These are phyloP conservation scores for Berberis vulgaris DNA, from an alignment of 164 flowering plant species.

Conservation along the genomic window DNA sequence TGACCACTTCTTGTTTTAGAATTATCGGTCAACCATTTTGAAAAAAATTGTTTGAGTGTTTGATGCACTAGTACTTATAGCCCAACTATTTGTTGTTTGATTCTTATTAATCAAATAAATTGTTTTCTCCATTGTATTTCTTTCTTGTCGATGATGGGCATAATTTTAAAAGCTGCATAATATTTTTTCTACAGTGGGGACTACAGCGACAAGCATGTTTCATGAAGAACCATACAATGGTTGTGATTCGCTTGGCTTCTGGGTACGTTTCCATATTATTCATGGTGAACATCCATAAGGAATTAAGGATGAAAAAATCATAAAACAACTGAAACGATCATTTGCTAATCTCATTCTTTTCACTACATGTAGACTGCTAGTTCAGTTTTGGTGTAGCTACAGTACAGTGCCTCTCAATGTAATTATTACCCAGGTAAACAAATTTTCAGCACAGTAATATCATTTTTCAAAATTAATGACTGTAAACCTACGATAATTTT, in stretches of 20 bases:
- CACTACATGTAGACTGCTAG: slow-evolving; percentile 10
- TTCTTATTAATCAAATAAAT: too few species aligned
- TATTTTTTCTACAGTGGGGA: slow-evolving; percentile 66
- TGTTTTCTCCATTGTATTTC: not conserved
- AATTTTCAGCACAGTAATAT: not conserved
- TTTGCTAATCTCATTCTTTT: too few species aligned
- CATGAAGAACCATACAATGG: slow-evolving; percentile 67
- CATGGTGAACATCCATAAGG: too few species aligned
- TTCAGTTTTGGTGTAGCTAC: slow-evolving; percentile 93
- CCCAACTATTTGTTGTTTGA: too few species aligned
- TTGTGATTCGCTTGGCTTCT: slow-evolving; percentile 53
- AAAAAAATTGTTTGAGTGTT: too few species aligned
- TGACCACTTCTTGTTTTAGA: too few species aligned
- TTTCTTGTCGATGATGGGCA: not conserved
- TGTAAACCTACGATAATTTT: too few species aligned
- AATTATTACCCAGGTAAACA: slow-evolving; percentile 66
- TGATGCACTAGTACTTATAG: too few species aligned
- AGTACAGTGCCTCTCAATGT: slow-evolving; percentile 80
- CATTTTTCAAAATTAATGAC: too few species aligned
- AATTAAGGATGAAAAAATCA: too few species aligned
- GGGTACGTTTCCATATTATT: slow-evolving; percentile 38
- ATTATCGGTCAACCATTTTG: too few species aligned
- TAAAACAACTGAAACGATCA: too few species aligned
- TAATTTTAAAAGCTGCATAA: not conserved
- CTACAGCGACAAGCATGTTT: slow-evolving; percentile 62